Base-by-base conservation (phyloP, 306 rosid genomes). In the Prunus davidiana region DNA sequence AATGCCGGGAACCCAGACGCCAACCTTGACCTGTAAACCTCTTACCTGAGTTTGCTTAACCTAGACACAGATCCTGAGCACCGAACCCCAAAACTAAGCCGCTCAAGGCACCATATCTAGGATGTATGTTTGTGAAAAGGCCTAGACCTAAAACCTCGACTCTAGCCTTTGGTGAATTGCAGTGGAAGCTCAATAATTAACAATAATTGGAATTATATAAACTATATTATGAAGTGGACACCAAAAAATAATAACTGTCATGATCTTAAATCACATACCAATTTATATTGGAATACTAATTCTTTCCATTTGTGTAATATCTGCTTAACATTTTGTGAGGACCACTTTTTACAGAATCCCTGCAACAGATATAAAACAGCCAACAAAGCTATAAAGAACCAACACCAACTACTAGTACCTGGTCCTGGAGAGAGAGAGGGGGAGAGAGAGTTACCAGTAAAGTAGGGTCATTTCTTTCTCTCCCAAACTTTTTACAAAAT, bases 341-440 rank as follows among this genome's bases (percentile, higher is more conserved):
- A 87, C 88, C 86, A 84, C 90, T 72, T 77, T 61, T 32, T 72
- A 73, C 86, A 79, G 85, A 80, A 82, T 71, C 81, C 70, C 84
- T 87, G 88, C 83, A 79, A 82, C 83, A 79, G 69, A 79, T 77
- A 87, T 87, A 82, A 83, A 79, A 87, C 88, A 82, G 81, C 88
- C 90, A 87, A 84, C 86, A 87, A 79, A 84, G 90, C 79, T 87
- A 87, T 84, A 82, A 87, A 87, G 90, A 74, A 77, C 65, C 83
- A 84, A 82, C 85, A 82, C 85, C 90, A 79, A 84, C 90, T 79
- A 79, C 49, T 75, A 84, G 88, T 77, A 81, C 69, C 74, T 82
- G 90, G 87, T 83, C 88, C 90, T 74, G 55, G 87, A 83, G 87
- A 83, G 87, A 86, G 74, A 66, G 62, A 32, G 51, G 47, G 58